These are phyloP conservation scores for Mycena chlorophos DNA, from an alignment of 768 basidiomycete genomes.

Conservation along the genomic window DNA sequence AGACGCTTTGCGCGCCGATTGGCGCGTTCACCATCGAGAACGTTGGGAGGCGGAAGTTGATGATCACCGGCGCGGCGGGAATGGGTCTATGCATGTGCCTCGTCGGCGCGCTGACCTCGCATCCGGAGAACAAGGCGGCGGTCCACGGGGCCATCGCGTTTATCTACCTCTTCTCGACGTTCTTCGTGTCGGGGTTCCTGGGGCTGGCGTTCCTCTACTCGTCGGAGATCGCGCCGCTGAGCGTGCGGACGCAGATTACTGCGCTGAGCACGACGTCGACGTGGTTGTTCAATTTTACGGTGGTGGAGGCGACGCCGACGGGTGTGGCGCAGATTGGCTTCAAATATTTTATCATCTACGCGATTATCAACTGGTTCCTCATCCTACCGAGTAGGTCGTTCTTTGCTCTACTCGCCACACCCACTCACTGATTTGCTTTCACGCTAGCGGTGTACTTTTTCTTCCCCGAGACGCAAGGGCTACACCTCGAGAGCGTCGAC, in stretches of 20 bases:
- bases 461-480: slow-evolving; percentile 22
- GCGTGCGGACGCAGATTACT: slow-evolving; percentile 21
- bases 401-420: no score
- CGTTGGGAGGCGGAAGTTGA: slow-evolving; percentile 19
- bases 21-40: slow-evolving; percentile 22
- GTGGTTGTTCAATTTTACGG: slow-evolving; percentile 21
- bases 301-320: slow-evolving; percentile 23
- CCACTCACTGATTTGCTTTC: background rate
- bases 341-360: slow-evolving; percentile 21
- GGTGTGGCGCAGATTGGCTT: slow-evolving; percentile 15
- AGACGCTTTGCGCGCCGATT: slow-evolving; percentile 19
- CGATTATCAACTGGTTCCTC: slow-evolving; percentile 20
- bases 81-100: slow-evolving; percentile 22
- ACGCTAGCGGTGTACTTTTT: slow-evolving; percentile 19
- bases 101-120: slow-evolving; percentile 12
- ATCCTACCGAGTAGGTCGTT: slow-evolving; percentile 17
- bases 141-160: slow-evolving; percentile 23
- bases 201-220: slow-evolving; percentile 23
- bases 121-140: slow-evolving; percentile 13
- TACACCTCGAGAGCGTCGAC: slow-evolving; percentile 22
- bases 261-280: slow-evolving; percentile 20
- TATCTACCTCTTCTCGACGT: slow-evolving; percentile 18
- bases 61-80: slow-evolving; percentile 19
- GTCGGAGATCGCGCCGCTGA: slow-evolving; percentile 19
- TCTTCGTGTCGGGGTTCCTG: slow-evolving; percentile 23